phyloP scores from a whole-genome alignment of 2,329 filamentous ascomycete species.

The Neofusicoccum ribis region DNA sequence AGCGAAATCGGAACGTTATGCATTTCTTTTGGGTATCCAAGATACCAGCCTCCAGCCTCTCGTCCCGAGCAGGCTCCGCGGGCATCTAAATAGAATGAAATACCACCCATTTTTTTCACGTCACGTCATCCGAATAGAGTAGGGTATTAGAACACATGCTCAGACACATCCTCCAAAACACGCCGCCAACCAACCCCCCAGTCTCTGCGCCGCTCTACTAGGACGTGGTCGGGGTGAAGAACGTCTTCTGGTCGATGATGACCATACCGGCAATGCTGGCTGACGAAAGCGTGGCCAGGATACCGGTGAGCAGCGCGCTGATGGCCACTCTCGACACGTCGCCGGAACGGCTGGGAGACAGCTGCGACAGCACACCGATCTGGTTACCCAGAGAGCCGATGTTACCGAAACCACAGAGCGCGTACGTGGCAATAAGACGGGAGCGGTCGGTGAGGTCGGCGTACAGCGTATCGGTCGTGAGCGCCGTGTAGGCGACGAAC shows the following conservation, averaged over 20 bases:
- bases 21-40: slow-evolving; percentile 15
- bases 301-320: slow-evolving; percentile 74
- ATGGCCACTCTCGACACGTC: slow-evolving; percentile 76
- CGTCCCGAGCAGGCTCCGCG: neutral
- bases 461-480: slow-evolving; percentile 57
- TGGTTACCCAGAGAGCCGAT: slow-evolving; percentile 85
- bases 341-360: slow-evolving; percentile 71
- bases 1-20: neutral
- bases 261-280: slow-evolving; percentile 78
- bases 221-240: slow-evolving; percentile 14
- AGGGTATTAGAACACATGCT: slow-evolving; percentile 11
- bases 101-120: neutral
- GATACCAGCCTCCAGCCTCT: neutral
- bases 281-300: slow-evolving; percentile 75
- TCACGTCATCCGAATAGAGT: slow-evolving; percentile 3
- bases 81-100: neutral
- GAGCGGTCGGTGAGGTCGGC: slow-evolving; percentile 66
- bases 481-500: slow-evolving; percentile 68
- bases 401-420: slow-evolving; percentile 75
- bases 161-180: neutral
- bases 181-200: neutral
- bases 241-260: slow-evolving; percentile 55
- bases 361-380: slow-evolving; percentile 82
- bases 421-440: slow-evolving; percentile 80
- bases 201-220: neutral